Percentiles rank a stretch among this genome's conserved stretches.
These are phyloP conservation scores for Agaricus blazei DNA, from an alignment of 768 basidiomycete genomes.

Conservation along the genomic window DNA sequence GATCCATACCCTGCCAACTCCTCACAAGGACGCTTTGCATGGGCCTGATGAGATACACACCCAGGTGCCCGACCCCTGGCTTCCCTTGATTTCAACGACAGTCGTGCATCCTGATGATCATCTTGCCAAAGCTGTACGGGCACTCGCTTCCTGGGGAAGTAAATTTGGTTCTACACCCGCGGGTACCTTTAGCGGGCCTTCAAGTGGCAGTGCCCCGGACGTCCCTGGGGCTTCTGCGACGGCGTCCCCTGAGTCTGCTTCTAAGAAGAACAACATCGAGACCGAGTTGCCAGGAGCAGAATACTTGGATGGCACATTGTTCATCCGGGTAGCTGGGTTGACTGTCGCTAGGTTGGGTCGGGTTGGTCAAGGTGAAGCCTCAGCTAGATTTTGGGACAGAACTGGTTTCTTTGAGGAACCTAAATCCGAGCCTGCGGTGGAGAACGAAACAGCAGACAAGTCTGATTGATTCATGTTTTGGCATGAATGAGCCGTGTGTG, in stretches of 20 bases:
- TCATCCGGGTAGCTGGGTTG: conserved; percentile 51
- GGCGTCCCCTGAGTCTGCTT: background rate
- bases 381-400: conserved; percentile 19
- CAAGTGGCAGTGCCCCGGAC: conserved; percentile 12
- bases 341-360: conserved; percentile 38
- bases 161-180: conserved; percentile 16
- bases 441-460: background rate
- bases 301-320: conserved; percentile 56
- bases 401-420: conserved; percentile 15
- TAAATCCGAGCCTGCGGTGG: background rate
- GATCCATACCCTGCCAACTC: conserved; percentile 17
- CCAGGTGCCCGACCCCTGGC: conserved; percentile 52
- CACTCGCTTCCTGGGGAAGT: conserved; percentile 24
- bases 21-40: conserved; percentile 18
- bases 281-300: conserved; percentile 43
- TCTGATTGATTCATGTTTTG: background rate
- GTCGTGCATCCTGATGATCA: conserved; percentile 57
- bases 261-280: background rate
- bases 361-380: conserved; percentile 28
- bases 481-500: background rate
- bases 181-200: conserved; percentile 38
- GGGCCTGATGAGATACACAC: conserved; percentile 27
- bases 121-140: conserved; percentile 31
- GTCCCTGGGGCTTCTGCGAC: background rate
- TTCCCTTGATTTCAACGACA: conserved; percentile 45